These are phyloP conservation scores for Cyclaneusma minus DNA, from an alignment of 2,329 filamentous ascomycete species.

Conservation along the genomic window DNA sequence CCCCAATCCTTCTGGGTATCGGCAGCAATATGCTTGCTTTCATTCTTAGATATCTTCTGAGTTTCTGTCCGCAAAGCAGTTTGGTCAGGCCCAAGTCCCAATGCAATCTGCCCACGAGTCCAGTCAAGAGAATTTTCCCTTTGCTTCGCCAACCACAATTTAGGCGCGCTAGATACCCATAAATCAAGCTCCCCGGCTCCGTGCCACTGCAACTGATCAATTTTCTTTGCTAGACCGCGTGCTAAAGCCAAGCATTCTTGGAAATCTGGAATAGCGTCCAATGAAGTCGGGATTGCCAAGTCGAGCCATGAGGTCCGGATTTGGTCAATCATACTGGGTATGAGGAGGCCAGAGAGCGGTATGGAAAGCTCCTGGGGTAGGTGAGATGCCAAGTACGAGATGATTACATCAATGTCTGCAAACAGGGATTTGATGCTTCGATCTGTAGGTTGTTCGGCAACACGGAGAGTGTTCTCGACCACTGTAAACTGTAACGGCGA, in stretches of 20 bases:
- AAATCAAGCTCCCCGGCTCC: constrained; percentile 48
- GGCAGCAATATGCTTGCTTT: constrained; percentile 48
- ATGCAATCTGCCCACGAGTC: constrained; percentile 53
- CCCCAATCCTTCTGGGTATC: constrained; percentile 27
- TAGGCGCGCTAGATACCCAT: constrained; percentile 69
- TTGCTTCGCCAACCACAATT: constrained; percentile 74
- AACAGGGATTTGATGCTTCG: constrained; percentile 34
- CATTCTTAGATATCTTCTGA: constrained; percentile 53
- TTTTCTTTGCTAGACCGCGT: constrained; percentile 42
- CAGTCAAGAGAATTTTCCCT: constrained; percentile 64
- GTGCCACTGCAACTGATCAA: constrained; percentile 49
- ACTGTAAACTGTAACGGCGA: too few species aligned
- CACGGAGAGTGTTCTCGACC: constrained; percentile 25
- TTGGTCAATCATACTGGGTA: constrained; percentile 51
- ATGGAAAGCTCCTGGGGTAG: constrained; percentile 38
- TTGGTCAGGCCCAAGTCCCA: constrained; percentile 49
- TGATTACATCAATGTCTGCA: constrained; percentile 32
- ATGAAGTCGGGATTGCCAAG: constrained; percentile 56
- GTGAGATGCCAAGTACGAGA: constrained; percentile 34
- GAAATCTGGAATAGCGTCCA: constrained; percentile 57
- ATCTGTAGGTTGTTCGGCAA: constrained; percentile 25
- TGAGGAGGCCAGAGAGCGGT: constrained; percentile 51
- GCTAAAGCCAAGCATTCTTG: constrained; percentile 53
- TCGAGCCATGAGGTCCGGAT: constrained; percentile 65
- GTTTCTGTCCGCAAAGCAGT: constrained; percentile 75